These are phyloP conservation scores for Pulveroboletus sp. DNA, from an alignment of 768 basidiomycete species.

Conservation along the genomic window DNA sequence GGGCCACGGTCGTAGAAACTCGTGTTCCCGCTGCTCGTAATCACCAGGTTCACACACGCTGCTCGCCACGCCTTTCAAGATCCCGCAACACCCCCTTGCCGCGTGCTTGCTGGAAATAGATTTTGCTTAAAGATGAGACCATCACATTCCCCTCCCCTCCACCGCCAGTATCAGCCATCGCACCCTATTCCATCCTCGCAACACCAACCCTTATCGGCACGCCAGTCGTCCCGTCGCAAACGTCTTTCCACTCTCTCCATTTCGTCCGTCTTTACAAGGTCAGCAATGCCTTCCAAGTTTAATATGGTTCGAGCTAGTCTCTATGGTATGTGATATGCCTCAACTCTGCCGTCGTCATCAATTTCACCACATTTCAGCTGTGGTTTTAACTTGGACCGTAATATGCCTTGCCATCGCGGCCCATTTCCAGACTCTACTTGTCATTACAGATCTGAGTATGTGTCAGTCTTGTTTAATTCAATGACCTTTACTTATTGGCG, in stretches of 20 bases:
- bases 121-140: conserved; percentile 28
- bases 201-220: conserved; percentile 20
- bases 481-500: conserved; percentile 2
- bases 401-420: conserved; percentile 79
- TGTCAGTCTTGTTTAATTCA: neutral
- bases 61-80: conserved; percentile 30
- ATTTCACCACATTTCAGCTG: conserved; percentile 37
- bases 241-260: conserved; percentile 31
- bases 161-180: conserved; percentile 26
- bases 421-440: conserved; percentile 69
- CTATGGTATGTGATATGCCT: conserved; percentile 49
- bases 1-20: conserved; percentile 15
- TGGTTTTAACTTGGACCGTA: conserved; percentile 70
- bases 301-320: conserved; percentile 64
- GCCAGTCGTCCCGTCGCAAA: conserved; percentile 33
- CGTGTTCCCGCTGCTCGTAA: conserved; percentile 26
- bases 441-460: conserved; percentile 80
- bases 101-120: conserved; percentile 26
- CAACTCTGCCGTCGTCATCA: conserved; percentile 4
- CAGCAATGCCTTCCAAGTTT: conserved; percentile 69
- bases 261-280: conserved; percentile 29
- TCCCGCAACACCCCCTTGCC: conserved; percentile 24
- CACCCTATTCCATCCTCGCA: conserved; percentile 16
- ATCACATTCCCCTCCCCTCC: conserved; percentile 21
- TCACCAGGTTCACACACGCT: conserved; percentile 19